A percentile compares a stretch with the other conserved stretches of the same genome.
These are phyloP conservation scores for Triglochin maritima DNA, from an alignment of 106 monocot genomes.

Conservation along the genomic window DNA sequence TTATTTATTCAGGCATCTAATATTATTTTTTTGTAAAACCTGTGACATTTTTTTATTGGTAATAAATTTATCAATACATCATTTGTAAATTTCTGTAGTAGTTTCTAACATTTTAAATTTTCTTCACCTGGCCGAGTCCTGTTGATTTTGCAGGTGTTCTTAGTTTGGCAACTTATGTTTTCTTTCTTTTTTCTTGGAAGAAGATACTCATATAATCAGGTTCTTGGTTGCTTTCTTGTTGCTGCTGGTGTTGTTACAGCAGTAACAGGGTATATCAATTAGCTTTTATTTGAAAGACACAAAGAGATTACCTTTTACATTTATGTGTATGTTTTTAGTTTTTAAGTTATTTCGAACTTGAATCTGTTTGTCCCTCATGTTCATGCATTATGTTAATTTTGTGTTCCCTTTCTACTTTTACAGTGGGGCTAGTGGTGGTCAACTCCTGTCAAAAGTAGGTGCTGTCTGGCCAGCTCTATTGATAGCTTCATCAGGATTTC, in stretches of 20 bases:
- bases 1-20: too few relatives aligned
- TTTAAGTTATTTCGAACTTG: background rate
- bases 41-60: too few relatives aligned
- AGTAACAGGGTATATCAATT: constrained; percentile 50
- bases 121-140: background rate
- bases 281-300: background rate
- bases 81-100: too few relatives aligned
- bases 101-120: background rate
- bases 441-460: constrained; percentile 50
- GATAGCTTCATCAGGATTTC: constrained; percentile 88
- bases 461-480: constrained; percentile 77
- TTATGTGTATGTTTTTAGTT: background rate
- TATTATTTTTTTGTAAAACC: too few relatives aligned
- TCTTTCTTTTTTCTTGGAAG: constrained; percentile 70
- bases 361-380: background rate
- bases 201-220: constrained; percentile 60
- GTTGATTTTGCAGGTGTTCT: constrained; percentile 53
- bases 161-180: constrained; percentile 97
- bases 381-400: background rate
- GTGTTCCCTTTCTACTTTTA: constrained; percentile 7
- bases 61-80: too few relatives aligned
- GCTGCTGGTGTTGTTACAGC: constrained; percentile 69
- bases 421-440: constrained; percentile 58
- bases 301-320: background rate
- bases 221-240: constrained; percentile 80